phyloP scores from a whole-genome alignment of 2,329 filamentous ascomycete genomes.

The Penicillium olsonii region DNA sequence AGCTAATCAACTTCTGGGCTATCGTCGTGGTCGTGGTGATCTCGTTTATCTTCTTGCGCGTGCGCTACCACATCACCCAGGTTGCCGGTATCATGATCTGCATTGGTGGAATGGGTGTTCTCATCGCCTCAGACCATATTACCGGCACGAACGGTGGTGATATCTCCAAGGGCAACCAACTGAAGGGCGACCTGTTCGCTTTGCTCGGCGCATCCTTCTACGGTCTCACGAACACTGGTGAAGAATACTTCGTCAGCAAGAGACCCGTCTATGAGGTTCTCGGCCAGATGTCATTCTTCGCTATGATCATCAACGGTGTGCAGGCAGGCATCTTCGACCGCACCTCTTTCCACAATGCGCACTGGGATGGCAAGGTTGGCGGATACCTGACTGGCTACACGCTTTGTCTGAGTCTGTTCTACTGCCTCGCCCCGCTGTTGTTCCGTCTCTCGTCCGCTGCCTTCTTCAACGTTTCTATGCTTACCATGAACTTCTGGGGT shows the following conservation, averaged over 20 bases:
- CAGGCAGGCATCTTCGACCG: slow-evolving; percentile 94
- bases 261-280: slow-evolving; percentile 90
- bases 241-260: slow-evolving; percentile 90
- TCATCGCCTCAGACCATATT: slow-evolving; percentile 86
- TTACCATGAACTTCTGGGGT: slow-evolving; percentile 97
- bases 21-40: slow-evolving; percentile 88
- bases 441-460: slow-evolving; percentile 88
- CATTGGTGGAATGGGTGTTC: slow-evolving; percentile 85
- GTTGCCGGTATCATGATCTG: slow-evolving; percentile 84
- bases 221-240: slow-evolving; percentile 84
- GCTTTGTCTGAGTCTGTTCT: slow-evolving; percentile 78
- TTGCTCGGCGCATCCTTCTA: slow-evolving; percentile 88
- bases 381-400: slow-evolving; percentile 93
- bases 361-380: slow-evolving; percentile 67
- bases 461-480: slow-evolving; percentile 93
- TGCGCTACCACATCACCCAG: slow-evolving; percentile 88
- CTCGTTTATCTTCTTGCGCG: slow-evolving; percentile 78
- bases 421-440: slow-evolving; percentile 80
- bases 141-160: slow-evolving; percentile 69
- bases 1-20: slow-evolving; percentile 98
- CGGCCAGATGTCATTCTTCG: slow-evolving; percentile 85
- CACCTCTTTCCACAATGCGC: slow-evolving; percentile 63
- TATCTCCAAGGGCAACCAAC: slow-evolving; percentile 59
- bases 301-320: slow-evolving; percentile 84
- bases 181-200: slow-evolving; percentile 93